Base-by-base conservation (phyloP, 2,329 filamentous ascomycete genomes). In the Verticillium dahliae region DNA sequence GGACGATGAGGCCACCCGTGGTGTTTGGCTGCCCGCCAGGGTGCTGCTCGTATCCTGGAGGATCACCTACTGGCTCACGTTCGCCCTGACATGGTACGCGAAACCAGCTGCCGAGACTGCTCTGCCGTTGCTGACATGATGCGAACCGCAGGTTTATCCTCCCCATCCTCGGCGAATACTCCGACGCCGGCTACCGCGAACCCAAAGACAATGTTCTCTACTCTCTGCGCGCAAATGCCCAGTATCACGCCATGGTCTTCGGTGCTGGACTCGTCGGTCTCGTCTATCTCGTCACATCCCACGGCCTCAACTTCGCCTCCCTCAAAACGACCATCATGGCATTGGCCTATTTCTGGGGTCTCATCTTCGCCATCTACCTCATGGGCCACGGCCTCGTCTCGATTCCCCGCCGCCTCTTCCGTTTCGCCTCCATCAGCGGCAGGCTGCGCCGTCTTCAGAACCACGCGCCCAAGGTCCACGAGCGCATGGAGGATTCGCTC, bases 371-470 rank as follows among this genome's bases (percentile, higher is more conserved):
- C 56, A 97, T 99, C 65, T 98, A 97, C 71, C 82, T 99, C 50
- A 98, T 99, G 94, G 95, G 95, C 6, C 95, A 99, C 74, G 95
- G 95, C 7, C 81, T 99, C 33, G 95, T 99, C 37, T 90, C 93
- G 1, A 90, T 99, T 62, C 95, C 95, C 1, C 84, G 94, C 66
- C 85, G 85, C 41, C 79, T 99, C 15, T 89, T 95, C 69, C 86
- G 89, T 62, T 90, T 91, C 70, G 89, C 92, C 37, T 92, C 88
- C 70, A 85, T 93, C 56, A 90, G 88, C 66, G 86, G 85, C 57
- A 84, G 88, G 61, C 75, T 99, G 56, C 87, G 88, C 63, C 82
- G 90, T 39, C 80, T 97, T 39, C 92, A 98, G 71, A 80, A 81
- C 9, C 85, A 89, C 64, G 95, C 95, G 5, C 92, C 93, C 1